Evolutionary conservation across 345 rosid species (phyloP).

Genomic region (Populus alba): DNA sequence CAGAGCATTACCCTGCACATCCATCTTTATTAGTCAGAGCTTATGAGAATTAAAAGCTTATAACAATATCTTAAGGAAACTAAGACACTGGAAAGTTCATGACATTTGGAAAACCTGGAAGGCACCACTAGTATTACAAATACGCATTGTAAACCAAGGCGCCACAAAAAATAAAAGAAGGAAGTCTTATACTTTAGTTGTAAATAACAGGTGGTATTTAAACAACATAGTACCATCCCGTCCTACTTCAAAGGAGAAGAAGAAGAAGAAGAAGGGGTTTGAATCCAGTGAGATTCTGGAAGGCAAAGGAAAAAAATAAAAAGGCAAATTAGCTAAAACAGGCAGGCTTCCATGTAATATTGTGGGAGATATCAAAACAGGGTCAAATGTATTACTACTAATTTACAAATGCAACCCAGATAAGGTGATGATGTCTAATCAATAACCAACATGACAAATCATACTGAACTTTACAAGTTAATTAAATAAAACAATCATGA

Average conservation of each 20-base stretch:
- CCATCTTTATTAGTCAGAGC: constrained; percentile 49
- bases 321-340: background rate
- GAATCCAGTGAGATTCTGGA: background rate
- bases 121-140: background rate
- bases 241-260: background rate
- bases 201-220: background rate
- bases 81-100: constrained; percentile 11
- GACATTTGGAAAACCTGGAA: background rate
- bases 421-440: background rate
- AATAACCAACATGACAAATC: background rate
- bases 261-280: background rate
- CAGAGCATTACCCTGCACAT: constrained; percentile 59
- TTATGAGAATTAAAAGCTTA: constrained; percentile 4
- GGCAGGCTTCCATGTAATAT: background rate
- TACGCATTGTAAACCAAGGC: background rate
- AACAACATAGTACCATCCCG: background rate
- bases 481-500: background rate
- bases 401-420: background rate
- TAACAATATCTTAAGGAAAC: constrained; percentile 5
- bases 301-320: background rate
- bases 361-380: background rate
- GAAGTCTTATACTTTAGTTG: background rate
- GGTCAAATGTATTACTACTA: background rate
- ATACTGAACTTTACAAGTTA: background rate
- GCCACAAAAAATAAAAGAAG: background rate